Base-by-base conservation (phyloP, 768 basidiomycete genomes). In the Tulasnella sp. region DNA sequence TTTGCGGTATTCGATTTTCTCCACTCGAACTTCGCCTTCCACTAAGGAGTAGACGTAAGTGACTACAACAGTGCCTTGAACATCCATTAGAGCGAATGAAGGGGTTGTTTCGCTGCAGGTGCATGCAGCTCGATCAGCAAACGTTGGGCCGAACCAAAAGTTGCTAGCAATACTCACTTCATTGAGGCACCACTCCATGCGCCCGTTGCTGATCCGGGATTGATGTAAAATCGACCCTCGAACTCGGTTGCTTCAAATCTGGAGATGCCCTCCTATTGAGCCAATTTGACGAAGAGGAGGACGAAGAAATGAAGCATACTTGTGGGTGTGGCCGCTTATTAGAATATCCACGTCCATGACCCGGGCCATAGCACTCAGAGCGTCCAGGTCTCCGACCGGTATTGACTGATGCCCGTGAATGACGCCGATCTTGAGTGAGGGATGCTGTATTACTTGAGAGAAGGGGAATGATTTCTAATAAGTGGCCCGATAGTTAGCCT, bases 321-420 rank as follows among this genome's bases (percentile, higher is more conserved):
- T 91, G 85, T 98, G 97, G 0, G 98, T 99, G 83, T 96, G 96
- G 0, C 98, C 98, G 2, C 93, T 94, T 31, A 99, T 87, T 46
- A 99, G 88, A 0, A 99, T 95, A 83, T 99, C 98, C 4, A 98
- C 98, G 84, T 99, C 97, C 94, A 99, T 95, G 86, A 97, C 95
- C 48, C 97, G 87, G 21, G 97, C 96, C 77, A 97, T 90, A 3
- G 94, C 89, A 76, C 91, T 92, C 62, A 99, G 88, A n/a, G 94
- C 92, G 83, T 98, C 96, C 3, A 96, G 88, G 84, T 98, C 96
- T 19, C 97, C 98, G 0, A 92, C 91, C 1, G 98, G 97, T 58
- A 98, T 90, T 83, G 90, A 92, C 85, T 99, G 97, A 85, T 97
- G 95, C 0, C 97, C 98, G 84, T 98, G 96, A 71, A 98, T 90